Base-by-base conservation (phyloP, 805 yeast genomes). In the Saccharomycopsis olivae region DNA sequence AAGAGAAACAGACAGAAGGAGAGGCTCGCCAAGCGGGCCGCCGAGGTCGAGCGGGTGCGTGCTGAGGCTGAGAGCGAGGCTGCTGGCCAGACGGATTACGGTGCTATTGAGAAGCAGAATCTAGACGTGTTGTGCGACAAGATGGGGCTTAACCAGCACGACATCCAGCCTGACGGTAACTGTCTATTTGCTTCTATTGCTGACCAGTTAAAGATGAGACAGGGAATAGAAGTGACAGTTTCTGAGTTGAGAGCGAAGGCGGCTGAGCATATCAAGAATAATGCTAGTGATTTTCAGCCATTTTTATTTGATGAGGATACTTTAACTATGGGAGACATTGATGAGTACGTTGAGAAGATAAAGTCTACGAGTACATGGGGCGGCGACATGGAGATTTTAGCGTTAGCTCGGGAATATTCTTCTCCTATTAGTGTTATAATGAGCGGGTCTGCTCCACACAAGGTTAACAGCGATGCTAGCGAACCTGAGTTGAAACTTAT, bases 361-460 rank as follows among this genome's bases (percentile, higher is more conserved):
- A 81, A 71, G 44, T 64, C 57, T n/a, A 85, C 95, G 0, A 77
- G 94, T 0, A 73, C 83, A 66, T 89, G 98, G 98, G 98, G 98
- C 19, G 92, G 95, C 6, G 96, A 92, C 51, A 65, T 86, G 64
- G 98, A 89, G 62, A 76, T 89, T 15, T 58, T 84, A 53, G 96
- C 96, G 0, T 64, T 88, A 30, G 69, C 94, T 1, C 68, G 74
- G 44, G 73, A 72, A n/a, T 82, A 68, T 51, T 66, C 78, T 44
- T 75, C 83, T 49, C 83, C 87, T 0, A 73, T 89, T n/a, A 66
- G 77, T 35, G 78, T 89, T 9, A 65, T 78, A 61, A 75, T 82
- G 66, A 81, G 86, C 35, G 94, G 94, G 1, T 70, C 85, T 30
- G 70, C 87, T 4, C 68, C 79, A 2, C 64, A 80, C 49, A 57